Base-by-base conservation (phyloP, 306 rosid species). In the Lathyrus oleraceus region DNA sequence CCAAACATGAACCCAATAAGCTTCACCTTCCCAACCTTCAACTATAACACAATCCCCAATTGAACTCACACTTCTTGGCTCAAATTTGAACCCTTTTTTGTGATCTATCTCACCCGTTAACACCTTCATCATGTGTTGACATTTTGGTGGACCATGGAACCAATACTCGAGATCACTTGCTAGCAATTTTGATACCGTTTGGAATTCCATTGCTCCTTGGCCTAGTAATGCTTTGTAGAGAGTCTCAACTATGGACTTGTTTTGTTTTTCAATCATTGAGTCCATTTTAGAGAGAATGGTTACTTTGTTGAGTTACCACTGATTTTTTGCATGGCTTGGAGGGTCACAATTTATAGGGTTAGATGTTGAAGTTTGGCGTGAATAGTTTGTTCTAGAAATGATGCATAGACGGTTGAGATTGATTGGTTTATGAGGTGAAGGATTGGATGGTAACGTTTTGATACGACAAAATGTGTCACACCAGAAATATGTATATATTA, bases 1-100 rank as follows among this genome's bases (percentile, higher is more conserved):
- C 98, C 98, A 93, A 8, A 90, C 96, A 10, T 93, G 97, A 25
- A 90, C 96, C 98, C 98, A 93, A 23, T 90, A 93, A 0, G 86
- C 89, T 60, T 87, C 71, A 0, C 97, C 98, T 56, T 93, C 97
- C 98, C 98, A 90, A 0, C 97, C 98, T 63, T 93, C 97, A 1
- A 81, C 78, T 51, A 93, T 80, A 19, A 88, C 94, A 27, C 76
- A 71, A 9, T 79, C 94, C 0, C 87, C 85, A 1, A 93, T 64
- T 15, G 84, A 89, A 0, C 89, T 77, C 0, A 75, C 42, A 67
- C 88, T 75, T 27, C 94, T 81, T 11, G 97, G 97, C 86, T 93
- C 89, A 39, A 93, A 90, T 70, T 65, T 52, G 81, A 93, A 93
- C 38, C 74, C 91, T 1, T 60, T 58, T 58, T 70, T 76, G 79